phyloP scores from a whole-genome alignment of 495 filamentous ascomycete genomes.

The Chaetomium fimeti region DNA sequence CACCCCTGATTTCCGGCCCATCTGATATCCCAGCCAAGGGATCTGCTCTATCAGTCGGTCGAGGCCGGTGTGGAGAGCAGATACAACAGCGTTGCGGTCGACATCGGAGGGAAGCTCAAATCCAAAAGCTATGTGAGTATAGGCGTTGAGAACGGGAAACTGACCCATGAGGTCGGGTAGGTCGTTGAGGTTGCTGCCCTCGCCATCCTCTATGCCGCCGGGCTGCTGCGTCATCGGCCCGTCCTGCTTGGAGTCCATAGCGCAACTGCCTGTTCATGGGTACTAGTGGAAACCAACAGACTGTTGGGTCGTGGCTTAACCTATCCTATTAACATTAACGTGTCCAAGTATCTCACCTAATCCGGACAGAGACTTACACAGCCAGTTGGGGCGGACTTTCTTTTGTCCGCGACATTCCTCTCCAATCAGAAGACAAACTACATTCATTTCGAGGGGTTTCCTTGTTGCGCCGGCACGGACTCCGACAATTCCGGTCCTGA shows the following conservation, averaged over 20 bases:
- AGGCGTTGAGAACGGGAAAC: not conserved
- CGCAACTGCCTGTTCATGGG: not conserved
- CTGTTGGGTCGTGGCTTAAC: not conserved
- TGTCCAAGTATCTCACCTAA: not conserved
- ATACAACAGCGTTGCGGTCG: not conserved
- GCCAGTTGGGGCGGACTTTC: not conserved
- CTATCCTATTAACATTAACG: not conserved
- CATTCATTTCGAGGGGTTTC: too few species aligned
- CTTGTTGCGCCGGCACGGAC: not conserved
- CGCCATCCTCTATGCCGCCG: too few species aligned
- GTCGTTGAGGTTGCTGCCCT: not conserved
- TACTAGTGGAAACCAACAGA: not conserved
- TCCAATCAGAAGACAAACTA: too few species aligned
- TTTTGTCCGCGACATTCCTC: not conserved
- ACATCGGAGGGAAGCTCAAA: not conserved
- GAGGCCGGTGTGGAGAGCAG: not conserved
- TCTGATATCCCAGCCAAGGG: not conserved
- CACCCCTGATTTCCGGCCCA: not conserved
- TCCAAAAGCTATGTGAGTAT: not conserved
- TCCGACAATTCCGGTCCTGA: conserved; percentile 1
- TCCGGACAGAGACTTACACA: not conserved
- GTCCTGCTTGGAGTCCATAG: not conserved
- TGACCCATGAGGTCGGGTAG: not conserved
- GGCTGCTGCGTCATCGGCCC: not conserved
- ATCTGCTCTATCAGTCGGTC: not conserved